These are phyloP conservation scores for Colletotrichum brevisporum DNA, from an alignment of 2,329 filamentous ascomycete species.

Conservation along the genomic window DNA sequence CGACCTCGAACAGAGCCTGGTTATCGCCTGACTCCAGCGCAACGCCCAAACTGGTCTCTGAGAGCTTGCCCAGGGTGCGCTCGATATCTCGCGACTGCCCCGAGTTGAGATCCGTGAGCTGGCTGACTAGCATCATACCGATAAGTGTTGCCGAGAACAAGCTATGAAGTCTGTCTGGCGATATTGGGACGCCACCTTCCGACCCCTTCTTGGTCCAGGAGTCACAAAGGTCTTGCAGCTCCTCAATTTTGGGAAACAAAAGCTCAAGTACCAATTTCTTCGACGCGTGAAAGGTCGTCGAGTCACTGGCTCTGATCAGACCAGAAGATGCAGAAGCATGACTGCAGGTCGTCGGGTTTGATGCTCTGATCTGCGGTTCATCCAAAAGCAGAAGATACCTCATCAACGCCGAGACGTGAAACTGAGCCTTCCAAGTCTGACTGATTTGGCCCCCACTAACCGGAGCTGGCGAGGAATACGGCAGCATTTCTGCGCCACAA, in stretches of 20 bases:
- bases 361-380: constrained; percentile 42
- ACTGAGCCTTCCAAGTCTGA: constrained; percentile 62
- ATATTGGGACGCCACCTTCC: constrained; percentile 65
- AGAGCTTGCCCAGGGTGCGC: constrained; percentile 55
- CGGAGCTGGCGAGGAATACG: constrained; percentile 49
- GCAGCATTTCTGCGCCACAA: constrained; percentile 65
- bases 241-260: constrained; percentile 66
- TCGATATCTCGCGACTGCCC: constrained; percentile 65
- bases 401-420: constrained; percentile 59
- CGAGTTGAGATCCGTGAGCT: constrained; percentile 62
- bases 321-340: constrained; percentile 29
- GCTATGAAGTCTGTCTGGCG: constrained; percentile 67
- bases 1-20: constrained; percentile 60
- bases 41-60: constrained; percentile 57
- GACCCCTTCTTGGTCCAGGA: constrained; percentile 62
- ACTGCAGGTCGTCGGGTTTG: neutral
- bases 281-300: constrained; percentile 57
- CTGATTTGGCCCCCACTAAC: constrained; percentile 63
- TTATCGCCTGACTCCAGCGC: constrained; percentile 61
- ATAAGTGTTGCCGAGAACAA: constrained; percentile 64
- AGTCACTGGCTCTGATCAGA: constrained; percentile 48
- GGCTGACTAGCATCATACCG: constrained; percentile 61
- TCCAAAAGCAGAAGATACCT: constrained; percentile 70
- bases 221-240: constrained; percentile 61
- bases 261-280: constrained; percentile 69